Base-by-base conservation (phyloP, 192 early-diverging fungal genomes). In the Dissophora globulifera region DNA sequence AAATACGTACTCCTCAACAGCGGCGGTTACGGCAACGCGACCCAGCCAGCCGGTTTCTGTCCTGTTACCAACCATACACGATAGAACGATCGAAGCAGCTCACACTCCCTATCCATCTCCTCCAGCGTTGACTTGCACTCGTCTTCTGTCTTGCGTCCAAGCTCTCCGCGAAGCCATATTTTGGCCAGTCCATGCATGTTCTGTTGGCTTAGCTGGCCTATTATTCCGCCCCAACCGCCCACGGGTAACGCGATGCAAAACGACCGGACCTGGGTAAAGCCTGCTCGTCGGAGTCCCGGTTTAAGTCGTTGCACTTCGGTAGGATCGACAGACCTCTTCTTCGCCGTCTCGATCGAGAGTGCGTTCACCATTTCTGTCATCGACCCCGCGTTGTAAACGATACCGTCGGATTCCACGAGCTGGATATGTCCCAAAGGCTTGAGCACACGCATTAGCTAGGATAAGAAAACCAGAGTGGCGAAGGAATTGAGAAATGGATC, bases 341-440 rank as follows among this genome's bases (percentile, higher is more conserved):
- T 40, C 0, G 60, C 23, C 2, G 60, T 62, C 3, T 50, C 60
- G 25, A 62, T 22, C 2, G 60, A 62, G 4, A 62, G 20, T 2
- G 31, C 22, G 19, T 62, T 62, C 6, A 29, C 49, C 49, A 50
- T 50, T 2, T 35, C 49, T 2, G 60, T 62, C 25, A 22, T 42
- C 20, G 41, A 52, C 29, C 69, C 60, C 10, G 59, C 16, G 31
- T 62, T 62, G 26, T 71, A 47, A 27, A 50, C 17, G n/a, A 47
- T 3, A 2, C 59, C 32, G 29, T 66, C 55, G 16, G 43, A 58
- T 33, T 85, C 79, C 19, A 82, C 51, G 1, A 80, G 64, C 47
- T 85, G 81, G 7, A 85, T 52, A 62, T 79, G 76, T 1, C 83
- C 83, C 33, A 75, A 81, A 23, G 83, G 83, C 46, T 81, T 80